Conservation (phyloP, 2,329 filamentous ascomycete genomes). For the Purpureocillium lavendulum region DNA sequence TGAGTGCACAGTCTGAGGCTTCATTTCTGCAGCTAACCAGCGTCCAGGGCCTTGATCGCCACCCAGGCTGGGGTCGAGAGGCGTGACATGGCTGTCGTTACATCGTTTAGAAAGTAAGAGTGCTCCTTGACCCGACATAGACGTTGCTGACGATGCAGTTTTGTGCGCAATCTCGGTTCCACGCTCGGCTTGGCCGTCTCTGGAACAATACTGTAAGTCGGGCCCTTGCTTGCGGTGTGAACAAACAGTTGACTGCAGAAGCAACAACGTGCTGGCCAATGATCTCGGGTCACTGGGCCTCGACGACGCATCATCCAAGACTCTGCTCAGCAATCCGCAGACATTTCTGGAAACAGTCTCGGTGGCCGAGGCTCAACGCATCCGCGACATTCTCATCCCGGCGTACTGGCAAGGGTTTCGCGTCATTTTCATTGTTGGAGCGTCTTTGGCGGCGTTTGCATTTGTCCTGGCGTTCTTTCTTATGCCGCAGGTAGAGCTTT, state of each 20-base stretch:
- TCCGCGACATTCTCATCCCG: conserved; percentile 23
- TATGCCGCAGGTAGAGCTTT: conserved; percentile 30
- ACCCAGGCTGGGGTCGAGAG: conserved; percentile 48
- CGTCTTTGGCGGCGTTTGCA: conserved; percentile 22
- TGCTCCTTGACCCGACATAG: not conserved
- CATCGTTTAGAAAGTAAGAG: conserved; percentile 33
- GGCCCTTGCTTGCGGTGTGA: not conserved
- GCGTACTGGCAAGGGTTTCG: conserved; percentile 27
- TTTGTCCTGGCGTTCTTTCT: conserved; percentile 28
- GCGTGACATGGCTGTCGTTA: conserved; percentile 33
- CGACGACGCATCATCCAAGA: conserved; percentile 11
- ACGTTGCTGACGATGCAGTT: conserved; percentile 14
- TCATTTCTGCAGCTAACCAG: conserved; percentile 3
- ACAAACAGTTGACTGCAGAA: conserved; percentile 5
- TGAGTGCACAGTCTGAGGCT: conserved; percentile 12
- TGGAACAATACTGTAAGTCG: conserved; percentile 27
- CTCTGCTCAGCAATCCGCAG: conserved; percentile 23
- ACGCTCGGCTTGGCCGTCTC: conserved; percentile 30
- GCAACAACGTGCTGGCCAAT: conserved; percentile 27
- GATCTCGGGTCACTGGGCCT: conserved; percentile 19
- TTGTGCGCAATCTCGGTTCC: conserved; percentile 29
- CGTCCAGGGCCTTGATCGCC: conserved; percentile 36
- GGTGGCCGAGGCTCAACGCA: conserved; percentile 15
- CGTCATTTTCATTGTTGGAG: conserved; percentile 28
- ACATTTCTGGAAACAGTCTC: conserved; percentile 20